Conservation (phyloP, 345 rosid genomes). For the Lagerstroemia speciosa region DNA sequence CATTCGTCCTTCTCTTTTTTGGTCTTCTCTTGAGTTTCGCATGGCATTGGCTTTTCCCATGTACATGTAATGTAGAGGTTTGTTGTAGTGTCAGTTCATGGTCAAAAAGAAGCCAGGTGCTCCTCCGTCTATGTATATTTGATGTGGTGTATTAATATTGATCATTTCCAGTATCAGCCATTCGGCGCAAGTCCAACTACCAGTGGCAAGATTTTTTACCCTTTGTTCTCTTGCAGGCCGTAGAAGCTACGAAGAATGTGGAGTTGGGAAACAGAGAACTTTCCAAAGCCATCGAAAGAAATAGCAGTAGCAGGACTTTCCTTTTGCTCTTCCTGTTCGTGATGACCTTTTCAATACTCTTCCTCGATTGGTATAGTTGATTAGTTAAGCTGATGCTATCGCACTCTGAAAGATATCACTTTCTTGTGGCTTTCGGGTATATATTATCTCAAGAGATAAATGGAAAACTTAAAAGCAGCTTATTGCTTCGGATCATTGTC, state of each 20-base stretch:
- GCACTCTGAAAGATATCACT: neutral
- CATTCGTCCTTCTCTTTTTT: too few relatives aligned
- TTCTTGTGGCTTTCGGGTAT: too few relatives aligned
- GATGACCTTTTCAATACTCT: conserved; percentile 76
- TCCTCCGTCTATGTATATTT: too few relatives aligned
- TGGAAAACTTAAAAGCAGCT: neutral
- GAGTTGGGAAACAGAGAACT: conserved; percentile 83
- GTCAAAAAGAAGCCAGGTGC: neutral
- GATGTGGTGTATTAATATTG: neutral
- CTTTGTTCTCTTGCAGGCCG: conserved; percentile 36
- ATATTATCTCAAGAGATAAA: neutral
- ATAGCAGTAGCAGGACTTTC: conserved; percentile 87
- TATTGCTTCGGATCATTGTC: neutral
- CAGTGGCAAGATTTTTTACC: neutral
- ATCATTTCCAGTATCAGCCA: neutral
- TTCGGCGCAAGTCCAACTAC: neutral
- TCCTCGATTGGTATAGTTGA: conserved; percentile 88
- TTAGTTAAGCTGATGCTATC: neutral
- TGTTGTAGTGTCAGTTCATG: neutral
- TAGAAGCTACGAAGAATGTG: conserved; percentile 86
- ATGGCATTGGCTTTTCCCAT: neutral
- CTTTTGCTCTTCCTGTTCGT: conserved; percentile 72
- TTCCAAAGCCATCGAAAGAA: conserved; percentile 66
- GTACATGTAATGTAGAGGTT: neutral
- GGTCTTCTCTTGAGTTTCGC: too few relatives aligned